Base-by-base conservation (phyloP, 306 rosid species). In the Myrica gale region DNA sequence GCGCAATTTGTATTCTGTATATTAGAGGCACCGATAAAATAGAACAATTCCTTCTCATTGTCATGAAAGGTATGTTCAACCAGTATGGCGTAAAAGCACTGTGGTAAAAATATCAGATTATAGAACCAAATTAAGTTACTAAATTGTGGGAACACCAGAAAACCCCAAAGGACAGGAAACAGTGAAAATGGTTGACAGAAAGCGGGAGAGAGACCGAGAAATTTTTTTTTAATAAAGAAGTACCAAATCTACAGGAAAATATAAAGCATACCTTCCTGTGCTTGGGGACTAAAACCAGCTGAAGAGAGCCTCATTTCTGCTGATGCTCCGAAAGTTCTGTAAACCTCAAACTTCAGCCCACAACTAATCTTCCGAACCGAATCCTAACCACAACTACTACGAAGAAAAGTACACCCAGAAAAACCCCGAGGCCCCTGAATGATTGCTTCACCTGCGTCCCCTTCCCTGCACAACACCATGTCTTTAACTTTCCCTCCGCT, bases 271-370 rank as follows among this genome's bases (percentile, higher is more conserved):
- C 98, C 98, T 86, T 94, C 98, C 51, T 78, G 98, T 37, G 91
- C 80, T 75, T 95, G 94, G 92, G 97, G 95, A 81, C 90, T 89
- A 85, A 89, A 88, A 84, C 90, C 93, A 86, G 96, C 89, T 61
- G 96, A 73, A 76, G 98, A 87, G 79, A 91, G 90, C 83, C 97
- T 91, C 98, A 94, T 94, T 85, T 78, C 71, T 73, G 79, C 69
- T 74, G 75, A 74, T 51, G 71, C 19, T 21, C 68, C 76, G 55
- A 70, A 63, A 79, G 70, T 21, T 21, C 26, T 63, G 46, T 73
- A 23, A 67, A 74, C 70, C 74, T 76, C 80, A 71, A 72, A 89
- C 62, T 78, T 77, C 82, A 86, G 83, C 57, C 66, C 71, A 71
- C 69, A 83, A 84, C 73, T 65, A 78, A 82, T 63, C 41, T 74